A percentile compares a stretch with the other conserved stretches of the same genome.
phyloP scores from a whole-genome alignment of 2,329 filamentous ascomycete species.

The Penicillium psychrosexuale region DNA sequence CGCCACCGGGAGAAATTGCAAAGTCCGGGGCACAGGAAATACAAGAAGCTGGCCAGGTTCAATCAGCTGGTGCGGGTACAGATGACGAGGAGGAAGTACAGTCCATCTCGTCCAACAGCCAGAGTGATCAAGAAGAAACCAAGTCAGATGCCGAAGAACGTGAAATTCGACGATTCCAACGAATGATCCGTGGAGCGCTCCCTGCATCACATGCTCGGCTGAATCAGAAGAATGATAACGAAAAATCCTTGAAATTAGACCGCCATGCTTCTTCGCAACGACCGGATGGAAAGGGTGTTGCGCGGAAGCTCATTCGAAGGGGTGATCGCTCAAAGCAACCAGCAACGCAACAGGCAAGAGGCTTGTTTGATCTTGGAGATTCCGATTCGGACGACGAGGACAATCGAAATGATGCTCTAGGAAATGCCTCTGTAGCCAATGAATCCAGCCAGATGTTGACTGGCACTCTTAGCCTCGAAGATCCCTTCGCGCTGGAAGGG shows the following conservation, averaged over 20 bases:
- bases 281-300: constrained; percentile 33
- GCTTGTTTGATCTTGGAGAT: constrained; percentile 32
- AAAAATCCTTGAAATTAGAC: constrained; percentile 17
- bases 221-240: constrained; percentile 34
- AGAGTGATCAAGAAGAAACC: constrained; percentile 20
- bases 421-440: constrained; percentile 1
- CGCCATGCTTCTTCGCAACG: constrained; percentile 21
- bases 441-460: constrained; percentile 14
- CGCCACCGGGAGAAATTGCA: constrained; percentile 27
- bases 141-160: constrained; percentile 22
- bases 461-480: constrained; percentile 20
- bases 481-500: constrained; percentile 23
- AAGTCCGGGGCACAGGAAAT: constrained; percentile 17
- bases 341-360: constrained; percentile 13
- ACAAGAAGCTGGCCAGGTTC: constrained; percentile 13
- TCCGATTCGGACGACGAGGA: constrained; percentile 25
- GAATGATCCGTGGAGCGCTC: constrained; percentile 48
- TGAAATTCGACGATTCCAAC: constrained; percentile 36
- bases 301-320: constrained; percentile 32
- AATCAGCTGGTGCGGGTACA: constrained; percentile 13
- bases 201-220: constrained; percentile 49
- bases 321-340: constrained; percentile 14
- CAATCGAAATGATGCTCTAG: neutral
- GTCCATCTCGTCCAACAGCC: constrained; percentile 19
- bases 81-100: constrained; percentile 19